These are phyloP conservation scores for Phaeolepiota aurea DNA, from an alignment of 768 basidiomycete genomes.

Conservation along the genomic window DNA sequence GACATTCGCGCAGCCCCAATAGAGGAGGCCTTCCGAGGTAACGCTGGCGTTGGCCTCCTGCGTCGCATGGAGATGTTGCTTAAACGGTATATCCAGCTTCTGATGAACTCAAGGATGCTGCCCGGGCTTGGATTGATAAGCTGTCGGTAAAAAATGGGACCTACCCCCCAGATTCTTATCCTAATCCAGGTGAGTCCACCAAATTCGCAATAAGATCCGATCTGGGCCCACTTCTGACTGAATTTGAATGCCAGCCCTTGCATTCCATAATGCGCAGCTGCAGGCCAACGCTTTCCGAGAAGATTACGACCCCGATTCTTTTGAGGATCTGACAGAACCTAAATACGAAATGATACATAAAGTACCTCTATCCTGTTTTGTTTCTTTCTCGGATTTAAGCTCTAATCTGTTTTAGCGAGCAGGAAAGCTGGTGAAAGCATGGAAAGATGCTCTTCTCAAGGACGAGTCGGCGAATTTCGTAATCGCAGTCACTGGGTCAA, in stretches of 20 bases:
- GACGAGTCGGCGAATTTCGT: slow-evolving; percentile 59
- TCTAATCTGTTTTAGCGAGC: slow-evolving; percentile 39
- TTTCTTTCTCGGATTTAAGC: slow-evolving; percentile 6
- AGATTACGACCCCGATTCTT: slow-evolving; percentile 68
- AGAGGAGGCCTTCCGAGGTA: slow-evolving; percentile 57
- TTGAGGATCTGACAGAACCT: slow-evolving; percentile 79
- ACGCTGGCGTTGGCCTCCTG: slow-evolving; percentile 8
- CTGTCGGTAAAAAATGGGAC: slow-evolving; percentile 67
- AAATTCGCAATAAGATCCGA: slow-evolving; percentile 2
- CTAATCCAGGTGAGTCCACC: slow-evolving; percentile 76
- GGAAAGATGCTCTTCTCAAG: slow-evolving; percentile 52
- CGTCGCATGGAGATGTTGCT: neutral
- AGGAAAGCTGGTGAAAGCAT: slow-evolving; percentile 54
- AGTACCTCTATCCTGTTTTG: slow-evolving; percentile 26
- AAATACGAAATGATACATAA: slow-evolving; percentile 73
- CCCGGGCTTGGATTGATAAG: slow-evolving; percentile 70
- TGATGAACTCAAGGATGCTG: slow-evolving; percentile 57
- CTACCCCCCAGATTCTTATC: slow-evolving; percentile 86
- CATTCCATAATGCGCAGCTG: slow-evolving; percentile 83
- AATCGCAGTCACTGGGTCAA: slow-evolving; percentile 39
- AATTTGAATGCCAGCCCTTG: slow-evolving; percentile 49
- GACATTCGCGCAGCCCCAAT: slow-evolving; percentile 81
- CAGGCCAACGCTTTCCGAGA: slow-evolving; percentile 91
- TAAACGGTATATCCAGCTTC: too few relatives aligned
- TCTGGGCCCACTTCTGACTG: slow-evolving; percentile 1